Base-by-base conservation (phyloP, 306 rosid genomes). In the Sicyos edulis region DNA sequence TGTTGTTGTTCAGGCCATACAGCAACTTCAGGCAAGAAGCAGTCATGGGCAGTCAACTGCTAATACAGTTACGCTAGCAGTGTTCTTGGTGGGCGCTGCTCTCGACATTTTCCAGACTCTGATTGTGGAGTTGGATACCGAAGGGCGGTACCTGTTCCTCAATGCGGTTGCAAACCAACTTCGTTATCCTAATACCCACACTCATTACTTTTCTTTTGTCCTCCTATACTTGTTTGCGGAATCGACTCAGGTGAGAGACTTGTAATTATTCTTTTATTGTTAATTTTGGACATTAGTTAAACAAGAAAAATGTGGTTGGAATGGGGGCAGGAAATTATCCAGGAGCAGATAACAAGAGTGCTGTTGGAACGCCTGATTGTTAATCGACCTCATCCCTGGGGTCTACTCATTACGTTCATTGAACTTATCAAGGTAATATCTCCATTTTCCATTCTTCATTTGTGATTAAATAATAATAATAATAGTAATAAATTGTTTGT, bases 331-430 rank as follows among this genome's bases (percentile, higher is more conserved):
- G 99, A 95, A 83, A 85, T 91, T 54, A 91, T 95, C 79, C 96
- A 91, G 82, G 99, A 95, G 81, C 99, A 95, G 83, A 95, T 95
- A 63, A 95, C 99, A 3, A 87, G 99, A 80, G 99, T 95, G 29
- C 76, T 95, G 90, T 78, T 95, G 75, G 99, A 95, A 73, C 95
- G 99, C 20, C 82, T 95, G 13, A 95, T 95, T 74, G 97, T 91
- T 21, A 95, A 95, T 77, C 85, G 99, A 44, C 99, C 99, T 16
- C 99, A 95, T 82, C 99, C 99, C 17, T 95, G 99, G 99, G 99
- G 99, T 58, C 92, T 95, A 45, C 88, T 95, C 44, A 91, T 95
- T 44, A 91, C 97, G n/a, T 95, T 95, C 76, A 95, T 95, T 37
- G 99, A 95, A 85, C 86, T 95, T 71, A 54, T 71, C 5, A 71